These are phyloP conservation scores for Solanum peruvianum DNA, from an alignment of 257 asterid genomes.

Conservation along the genomic window DNA sequence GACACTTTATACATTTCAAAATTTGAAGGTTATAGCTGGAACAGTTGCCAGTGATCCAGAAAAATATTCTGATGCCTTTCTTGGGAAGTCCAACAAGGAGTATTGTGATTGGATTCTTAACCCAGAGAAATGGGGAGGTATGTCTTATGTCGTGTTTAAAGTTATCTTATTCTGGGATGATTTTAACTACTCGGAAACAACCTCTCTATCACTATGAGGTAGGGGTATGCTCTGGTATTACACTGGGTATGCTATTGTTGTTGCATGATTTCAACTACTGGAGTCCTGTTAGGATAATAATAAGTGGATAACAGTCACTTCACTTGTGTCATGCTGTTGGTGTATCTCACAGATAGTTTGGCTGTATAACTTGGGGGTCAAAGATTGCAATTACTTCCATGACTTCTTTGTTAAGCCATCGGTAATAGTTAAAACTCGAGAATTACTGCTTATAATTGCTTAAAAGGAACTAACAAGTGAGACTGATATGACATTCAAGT, in stretches of 20 bases:
- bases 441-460: neutral
- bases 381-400: neutral
- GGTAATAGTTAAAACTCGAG: neutral
- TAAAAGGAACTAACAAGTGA: neutral
- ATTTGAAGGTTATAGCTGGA: slow-evolving; percentile 83
- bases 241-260: neutral
- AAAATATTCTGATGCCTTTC: slow-evolving; percentile 75
- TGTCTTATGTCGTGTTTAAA: slow-evolving; percentile 1
- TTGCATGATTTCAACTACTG: neutral
- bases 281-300: neutral
- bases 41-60: slow-evolving; percentile 74
- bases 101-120: slow-evolving; percentile 86
- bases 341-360: neutral
- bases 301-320: neutral
- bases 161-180: neutral
- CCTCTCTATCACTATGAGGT: neutral
- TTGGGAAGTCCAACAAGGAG: slow-evolving; percentile 75
- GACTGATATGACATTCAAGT: neutral
- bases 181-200: neutral
- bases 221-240: neutral
- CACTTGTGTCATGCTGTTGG: neutral
- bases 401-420: neutral
- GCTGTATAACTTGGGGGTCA: neutral
- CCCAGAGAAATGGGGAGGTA: slow-evolving; percentile 99
- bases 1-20: neutral